Base-by-base conservation (phyloP, 257 asterid species). In the Echium plantagineum region DNA sequence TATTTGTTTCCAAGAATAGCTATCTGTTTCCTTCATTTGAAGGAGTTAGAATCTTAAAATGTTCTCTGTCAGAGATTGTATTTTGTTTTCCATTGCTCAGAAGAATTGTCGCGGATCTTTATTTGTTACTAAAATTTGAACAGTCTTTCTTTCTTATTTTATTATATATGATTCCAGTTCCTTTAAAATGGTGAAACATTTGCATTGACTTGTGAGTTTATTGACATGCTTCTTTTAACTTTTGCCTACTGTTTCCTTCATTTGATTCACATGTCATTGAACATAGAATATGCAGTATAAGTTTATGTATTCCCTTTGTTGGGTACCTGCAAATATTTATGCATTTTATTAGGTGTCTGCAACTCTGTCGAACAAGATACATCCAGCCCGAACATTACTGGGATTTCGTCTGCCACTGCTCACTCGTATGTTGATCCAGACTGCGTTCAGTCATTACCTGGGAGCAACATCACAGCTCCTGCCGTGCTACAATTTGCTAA, bases 401-500 rank as follows among this genome's bases (percentile, higher is more conserved):
- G 85, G 72, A 76, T 72, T 73, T 80, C 99, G 63, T 78, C 88
- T 48, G 85, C 87, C 56, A 84, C 89, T 35, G 80, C 78, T 65
- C 90, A 77, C 69, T 78, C 94, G 32, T 74, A 68, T 77, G 86
- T 83, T 63, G 97, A 84, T 61, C 95, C 97, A 59, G 97, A 85
- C 51, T 77, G 78, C 70, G 66, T 70, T 61, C 97, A 80, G 74
- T 72, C 94, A 64, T 65, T 83, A 76, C 78, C 97, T 67, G 93
- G 79, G 73, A 85, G 75, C 88, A 89, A 70, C 68, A 58, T 77
- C 55, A 62, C 89, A 46, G 82, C 91, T 60, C 81, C 90, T 18
- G 78, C 94, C 15, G 61, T 84, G 71, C 83, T 93, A 59, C 97
- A 89, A 73, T 89, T 84, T 76, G 94, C 96, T 10, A 93, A 93